phyloP scores from a whole-genome alignment of 2,329 filamentous ascomycete species.

The Rugonectria rugulosa region DNA sequence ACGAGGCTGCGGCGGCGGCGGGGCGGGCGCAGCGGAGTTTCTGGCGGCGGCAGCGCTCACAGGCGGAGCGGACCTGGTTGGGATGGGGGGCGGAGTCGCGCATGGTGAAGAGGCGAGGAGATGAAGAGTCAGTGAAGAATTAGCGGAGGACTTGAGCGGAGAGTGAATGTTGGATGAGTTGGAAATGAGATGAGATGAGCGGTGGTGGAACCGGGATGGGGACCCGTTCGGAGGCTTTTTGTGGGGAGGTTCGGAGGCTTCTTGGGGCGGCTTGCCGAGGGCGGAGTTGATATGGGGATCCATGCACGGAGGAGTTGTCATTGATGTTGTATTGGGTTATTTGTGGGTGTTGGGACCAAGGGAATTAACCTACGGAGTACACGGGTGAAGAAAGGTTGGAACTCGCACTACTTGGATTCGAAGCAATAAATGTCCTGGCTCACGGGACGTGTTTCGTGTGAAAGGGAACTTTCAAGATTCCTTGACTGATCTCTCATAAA shows the following conservation, averaged over 20 bases:
- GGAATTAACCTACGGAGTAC: neutral
- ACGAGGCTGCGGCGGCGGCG: slow-evolving; percentile 29
- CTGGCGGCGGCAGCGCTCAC: slow-evolving; percentile 44
- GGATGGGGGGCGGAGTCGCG: slow-evolving; percentile 34
- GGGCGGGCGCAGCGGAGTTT: slow-evolving; percentile 44
- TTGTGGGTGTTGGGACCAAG: neutral
- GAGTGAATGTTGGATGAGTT: neutral
- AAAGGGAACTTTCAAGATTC: too few species aligned
- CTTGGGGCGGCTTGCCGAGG: neutral
- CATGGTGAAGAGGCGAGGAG: neutral
- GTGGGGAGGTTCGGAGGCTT: slow-evolving; percentile 31
- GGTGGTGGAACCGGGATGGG: neutral
- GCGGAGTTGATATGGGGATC: neutral
- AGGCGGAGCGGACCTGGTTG: slow-evolving; percentile 43
- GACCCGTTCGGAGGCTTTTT: slow-evolving; percentile 29
- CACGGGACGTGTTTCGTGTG: too few species aligned
- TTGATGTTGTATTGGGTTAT: neutral
- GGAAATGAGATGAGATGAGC: neutral
- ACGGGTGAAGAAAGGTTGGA: too few species aligned
- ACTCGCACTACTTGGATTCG: too few species aligned
- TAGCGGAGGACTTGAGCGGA: neutral
- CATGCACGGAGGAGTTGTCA: neutral
- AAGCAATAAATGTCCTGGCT: too few species aligned
- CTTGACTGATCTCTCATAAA: too few species aligned
- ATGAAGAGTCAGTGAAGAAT: neutral